Base-by-base conservation (phyloP, 306 rosid genomes). In the Trifolium repens region DNA sequence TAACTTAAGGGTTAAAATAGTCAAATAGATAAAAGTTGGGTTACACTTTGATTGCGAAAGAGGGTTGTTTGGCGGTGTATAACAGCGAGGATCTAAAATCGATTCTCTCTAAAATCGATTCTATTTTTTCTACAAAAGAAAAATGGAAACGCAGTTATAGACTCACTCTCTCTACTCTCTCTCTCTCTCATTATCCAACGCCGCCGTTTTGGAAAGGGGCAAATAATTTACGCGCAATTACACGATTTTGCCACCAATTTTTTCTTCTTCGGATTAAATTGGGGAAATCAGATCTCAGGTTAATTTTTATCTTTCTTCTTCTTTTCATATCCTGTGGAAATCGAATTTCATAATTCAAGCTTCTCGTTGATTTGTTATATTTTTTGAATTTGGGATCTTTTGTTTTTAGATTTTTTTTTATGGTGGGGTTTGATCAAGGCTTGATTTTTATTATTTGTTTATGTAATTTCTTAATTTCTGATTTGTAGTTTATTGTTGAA, bases 281-380 rank as follows among this genome's bases (percentile, higher is more conserved):
- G 75, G 75, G 62, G 69, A 35, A 76, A 24, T 66, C 64, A 60
- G 85, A 82, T 82, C 85, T 77, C 72, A 77, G 85, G 82, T 82
- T 40, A 66, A 57, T 71, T 72, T 76, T n/a, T 3, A 34, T 55
- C 10, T 42, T 0, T 39, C 22, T 26, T 26, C 14, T 72, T 58
- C 11, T 59, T n/a, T 43, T 14, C 7, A 6, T 59, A 16, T 63
- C 55, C 26, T 26, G 0, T 26, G 3, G 8, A 58, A 14, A 73
- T 16, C 5, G 9, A 16, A 11, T 59, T 67, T 5, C 35, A 22
- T 17, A 27, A 8, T 52, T 27, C 12, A 0, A n/a, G 11, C 34
- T 40, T n/a, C 22, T 1, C 9, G 57, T 50, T 35, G n/a, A 44
- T 11, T 37, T 11, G 22, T 17, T 52, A 32, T 61, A 0, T 16